Conservation (phyloP, 1,139 yeast genomes). For the Blastobotrys ciferrii region DNA sequence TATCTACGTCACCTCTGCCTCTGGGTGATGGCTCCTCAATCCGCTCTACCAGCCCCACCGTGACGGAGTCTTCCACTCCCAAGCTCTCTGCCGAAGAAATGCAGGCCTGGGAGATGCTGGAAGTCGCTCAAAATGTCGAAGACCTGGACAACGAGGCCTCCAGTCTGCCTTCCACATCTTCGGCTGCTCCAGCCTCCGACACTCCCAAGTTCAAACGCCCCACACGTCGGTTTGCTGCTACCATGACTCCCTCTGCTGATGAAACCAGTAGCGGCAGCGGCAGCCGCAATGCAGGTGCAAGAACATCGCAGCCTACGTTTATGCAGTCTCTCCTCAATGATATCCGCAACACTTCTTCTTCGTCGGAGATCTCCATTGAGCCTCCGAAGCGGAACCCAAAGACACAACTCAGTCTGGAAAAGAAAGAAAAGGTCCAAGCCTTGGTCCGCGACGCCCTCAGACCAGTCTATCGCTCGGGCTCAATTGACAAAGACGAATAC, state of each 20-base stretch:
- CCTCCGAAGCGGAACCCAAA: background rate
- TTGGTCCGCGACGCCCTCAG: slow-evolving; percentile 52
- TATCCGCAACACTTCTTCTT: slow-evolving; percentile 21
- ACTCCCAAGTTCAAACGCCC: slow-evolving; percentile 26
- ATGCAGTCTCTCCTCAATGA: slow-evolving; percentile 27
- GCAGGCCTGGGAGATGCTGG: slow-evolving; percentile 36
- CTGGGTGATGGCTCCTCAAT: slow-evolving; percentile 3
- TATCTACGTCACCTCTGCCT: slow-evolving; percentile 7
- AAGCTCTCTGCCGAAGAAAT: slow-evolving; percentile 30
- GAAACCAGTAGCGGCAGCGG: slow-evolving; percentile 6
- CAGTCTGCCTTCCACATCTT: background rate
- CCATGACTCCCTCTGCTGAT: slow-evolving; percentile 4
- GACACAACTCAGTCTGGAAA: slow-evolving; percentile 39
- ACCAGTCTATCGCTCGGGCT: slow-evolving; percentile 46
- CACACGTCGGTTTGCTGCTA: slow-evolving; percentile 12
- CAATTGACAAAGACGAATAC: slow-evolving; percentile 45
- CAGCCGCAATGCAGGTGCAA: slow-evolving; percentile 5
- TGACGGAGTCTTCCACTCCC: slow-evolving; percentile 17
- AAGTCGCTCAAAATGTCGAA: slow-evolving; percentile 25
- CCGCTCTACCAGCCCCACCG: slow-evolving; percentile 14
- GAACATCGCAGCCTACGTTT: slow-evolving; percentile 19
- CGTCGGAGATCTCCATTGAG: slow-evolving; percentile 7
- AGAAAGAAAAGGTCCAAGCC: slow-evolving; percentile 51
- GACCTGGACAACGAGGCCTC: slow-evolving; percentile 3
- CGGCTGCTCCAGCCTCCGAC: background rate